Conservation (phyloP, 2,329 filamentous ascomycete genomes). For the Beauveria sp. region DNA sequence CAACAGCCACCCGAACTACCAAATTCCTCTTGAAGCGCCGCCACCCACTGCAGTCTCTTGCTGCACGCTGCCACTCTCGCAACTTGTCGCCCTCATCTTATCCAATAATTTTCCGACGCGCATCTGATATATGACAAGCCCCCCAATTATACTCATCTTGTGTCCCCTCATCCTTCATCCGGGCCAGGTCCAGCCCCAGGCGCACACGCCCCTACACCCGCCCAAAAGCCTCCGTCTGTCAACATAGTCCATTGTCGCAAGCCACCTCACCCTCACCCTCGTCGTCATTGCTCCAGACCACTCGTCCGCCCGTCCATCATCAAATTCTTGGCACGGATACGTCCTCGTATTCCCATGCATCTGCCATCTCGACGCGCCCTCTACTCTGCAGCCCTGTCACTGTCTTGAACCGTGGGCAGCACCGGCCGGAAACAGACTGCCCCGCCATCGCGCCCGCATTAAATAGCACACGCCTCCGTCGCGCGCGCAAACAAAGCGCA, state of each 20-base stretch:
- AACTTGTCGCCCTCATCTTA: neutral
- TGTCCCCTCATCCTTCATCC: neutral
- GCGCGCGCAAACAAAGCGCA: neutral
- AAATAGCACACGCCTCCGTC: neutral
- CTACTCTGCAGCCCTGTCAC: constrained; percentile 3
- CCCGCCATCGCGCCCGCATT: constrained; percentile 1
- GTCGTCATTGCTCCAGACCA: neutral
- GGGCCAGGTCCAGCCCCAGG: neutral
- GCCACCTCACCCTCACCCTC: neutral
- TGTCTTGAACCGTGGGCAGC: neutral
- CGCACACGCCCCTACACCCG: neutral
- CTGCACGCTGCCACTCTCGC: neutral
- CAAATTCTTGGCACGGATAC: neutral
- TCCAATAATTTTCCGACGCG: neutral
- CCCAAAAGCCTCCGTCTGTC: neutral
- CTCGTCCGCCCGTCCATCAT: neutral
- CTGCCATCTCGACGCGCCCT: constrained; percentile 1
- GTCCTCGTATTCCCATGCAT: constrained; percentile 3
- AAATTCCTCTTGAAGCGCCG: too few relatives aligned
- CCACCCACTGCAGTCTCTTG: too few relatives aligned
- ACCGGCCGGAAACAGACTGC: neutral
- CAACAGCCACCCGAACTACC: neutral
- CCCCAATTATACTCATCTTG: neutral
- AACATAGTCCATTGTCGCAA: neutral
- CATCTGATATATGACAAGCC: neutral